Conservation (phyloP, 768 basidiomycete species). For the Agaricus blazei region DNA sequence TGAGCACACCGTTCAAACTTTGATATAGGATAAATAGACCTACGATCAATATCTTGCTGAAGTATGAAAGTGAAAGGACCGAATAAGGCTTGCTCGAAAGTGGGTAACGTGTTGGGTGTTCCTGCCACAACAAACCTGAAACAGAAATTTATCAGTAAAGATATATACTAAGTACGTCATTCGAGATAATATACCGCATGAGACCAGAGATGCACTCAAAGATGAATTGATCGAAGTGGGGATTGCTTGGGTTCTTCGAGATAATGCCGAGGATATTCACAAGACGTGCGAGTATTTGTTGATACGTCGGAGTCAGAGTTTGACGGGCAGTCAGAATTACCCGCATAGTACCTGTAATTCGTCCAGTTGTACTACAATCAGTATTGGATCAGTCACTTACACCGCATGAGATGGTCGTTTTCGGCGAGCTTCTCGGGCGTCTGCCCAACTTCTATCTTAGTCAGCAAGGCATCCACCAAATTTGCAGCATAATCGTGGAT, state of each 20-base stretch:
- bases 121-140: slow-evolving; percentile 76
- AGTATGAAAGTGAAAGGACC: slow-evolving; percentile 84
- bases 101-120: slow-evolving; percentile 56
- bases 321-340: slow-evolving; percentile 88
- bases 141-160: background rate
- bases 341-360: slow-evolving; percentile 77
- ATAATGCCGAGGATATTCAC: slow-evolving; percentile 83
- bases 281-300: slow-evolving; percentile 62
- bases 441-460: slow-evolving; percentile 71
- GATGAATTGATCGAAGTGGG: slow-evolving; percentile 94
- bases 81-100: slow-evolving; percentile 80
- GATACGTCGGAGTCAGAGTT: slow-evolving; percentile 63
- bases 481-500: slow-evolving; percentile 77
- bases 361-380: slow-evolving; percentile 6
- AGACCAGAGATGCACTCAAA: slow-evolving; percentile 96
- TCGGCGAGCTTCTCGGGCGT: slow-evolving; percentile 93
- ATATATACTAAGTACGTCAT: background rate
- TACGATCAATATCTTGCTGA: slow-evolving; percentile 91
- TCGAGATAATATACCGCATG: slow-evolving; percentile 52
- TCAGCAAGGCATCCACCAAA: slow-evolving; percentile 66
- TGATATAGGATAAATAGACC: slow-evolving; percentile 16
- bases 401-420: slow-evolving; percentile 98
- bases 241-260: slow-evolving; percentile 95
- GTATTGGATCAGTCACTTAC: slow-evolving; percentile 38
- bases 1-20: background rate